These are phyloP conservation scores for Termitomyces bulborhizus DNA, from an alignment of 768 basidiomycete genomes.

Conservation along the genomic window DNA sequence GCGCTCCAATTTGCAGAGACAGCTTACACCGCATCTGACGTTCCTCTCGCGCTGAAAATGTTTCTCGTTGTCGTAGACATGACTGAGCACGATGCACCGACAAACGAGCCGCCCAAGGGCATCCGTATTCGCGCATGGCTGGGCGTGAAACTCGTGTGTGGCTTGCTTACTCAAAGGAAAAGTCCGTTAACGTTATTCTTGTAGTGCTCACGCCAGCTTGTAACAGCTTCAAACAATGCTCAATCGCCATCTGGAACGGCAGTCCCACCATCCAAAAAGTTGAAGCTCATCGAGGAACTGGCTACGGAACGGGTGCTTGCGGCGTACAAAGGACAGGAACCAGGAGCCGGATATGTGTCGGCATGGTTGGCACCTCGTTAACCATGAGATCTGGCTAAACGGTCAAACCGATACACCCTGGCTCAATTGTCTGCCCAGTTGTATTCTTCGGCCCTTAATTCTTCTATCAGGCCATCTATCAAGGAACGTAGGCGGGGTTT, in stretches of 20 bases:
- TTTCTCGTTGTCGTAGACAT: slow-evolving; percentile 79
- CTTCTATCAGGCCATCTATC: neutral
- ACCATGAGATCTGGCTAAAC: neutral
- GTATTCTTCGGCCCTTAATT: neutral
- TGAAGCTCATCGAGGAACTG: slow-evolving; percentile 60
- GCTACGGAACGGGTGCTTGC: slow-evolving; percentile 66
- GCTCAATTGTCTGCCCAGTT: neutral
- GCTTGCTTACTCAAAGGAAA: neutral
- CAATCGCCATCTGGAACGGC: slow-evolving; percentile 53
- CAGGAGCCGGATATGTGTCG: slow-evolving; percentile 36
- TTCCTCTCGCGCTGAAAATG: slow-evolving; percentile 72
- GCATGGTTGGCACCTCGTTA: slow-evolving; percentile 7
- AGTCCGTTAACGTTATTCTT: neutral
- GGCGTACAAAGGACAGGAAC: slow-evolving; percentile 48
- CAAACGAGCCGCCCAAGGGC: slow-evolving; percentile 40
- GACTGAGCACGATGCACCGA: slow-evolving; percentile 48
- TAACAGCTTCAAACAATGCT: slow-evolving; percentile 28
- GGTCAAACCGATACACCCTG: neutral
- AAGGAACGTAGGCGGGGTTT: neutral
- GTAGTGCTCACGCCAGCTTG: slow-evolving; percentile 58
- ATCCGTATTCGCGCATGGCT: slow-evolving; percentile 74
- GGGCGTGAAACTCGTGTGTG: slow-evolving; percentile 70
- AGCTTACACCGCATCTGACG: slow-evolving; percentile 72
- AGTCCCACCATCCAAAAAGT: slow-evolving; percentile 39
- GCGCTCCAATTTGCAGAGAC: slow-evolving; percentile 85